Evolutionary conservation across 2,329 filamentous ascomycete genomes (phyloP).

Genomic region (Fonsecaea monophora): DNA sequence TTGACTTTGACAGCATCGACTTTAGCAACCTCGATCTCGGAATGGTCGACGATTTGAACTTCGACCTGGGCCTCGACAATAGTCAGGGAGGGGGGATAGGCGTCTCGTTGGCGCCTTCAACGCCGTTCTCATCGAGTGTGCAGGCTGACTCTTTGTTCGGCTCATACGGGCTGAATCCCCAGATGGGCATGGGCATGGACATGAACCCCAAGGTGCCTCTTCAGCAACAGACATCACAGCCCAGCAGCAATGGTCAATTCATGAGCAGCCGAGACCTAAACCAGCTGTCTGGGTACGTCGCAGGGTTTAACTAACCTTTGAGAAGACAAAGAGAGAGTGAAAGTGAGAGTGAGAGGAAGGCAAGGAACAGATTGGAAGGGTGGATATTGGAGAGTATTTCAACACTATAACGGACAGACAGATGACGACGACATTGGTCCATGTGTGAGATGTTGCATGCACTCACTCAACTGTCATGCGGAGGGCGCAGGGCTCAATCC

Average conservation of each 20-base stretch:
- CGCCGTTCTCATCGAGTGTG: slow-evolving; percentile 31
- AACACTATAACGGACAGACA: not conserved
- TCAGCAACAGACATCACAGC: slow-evolving; percentile 20
- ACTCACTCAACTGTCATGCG: not conserved
- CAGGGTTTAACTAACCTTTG: slow-evolving; percentile 26
- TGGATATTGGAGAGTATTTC: not conserved
- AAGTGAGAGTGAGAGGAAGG: too few species aligned
- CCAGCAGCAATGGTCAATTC: slow-evolving; percentile 12
- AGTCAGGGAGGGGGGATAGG: slow-evolving; percentile 10
- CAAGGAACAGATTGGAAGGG: not conserved
- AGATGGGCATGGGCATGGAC: slow-evolving; percentile 21
- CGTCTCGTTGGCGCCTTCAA: slow-evolving; percentile 5
- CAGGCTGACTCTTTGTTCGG: slow-evolving; percentile 27
- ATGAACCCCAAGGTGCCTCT: slow-evolving; percentile 8
- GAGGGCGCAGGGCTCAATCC: slow-evolving; percentile 8
- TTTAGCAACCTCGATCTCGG: slow-evolving; percentile 38
- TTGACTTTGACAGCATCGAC: slow-evolving; percentile 41
- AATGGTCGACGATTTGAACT: slow-evolving; percentile 36
- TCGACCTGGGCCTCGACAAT: slow-evolving; percentile 29
- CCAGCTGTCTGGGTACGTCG: slow-evolving; percentile 33
- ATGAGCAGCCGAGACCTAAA: slow-evolving; percentile 35
- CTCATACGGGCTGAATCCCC: slow-evolving; percentile 20
- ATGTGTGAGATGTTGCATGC: not conserved
- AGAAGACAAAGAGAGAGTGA: not conserved
- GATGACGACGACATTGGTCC: not conserved